Evolutionary conservation across 495 filamentous ascomycete species (phyloP).

Genomic region (Penicillium flavigenum): DNA sequence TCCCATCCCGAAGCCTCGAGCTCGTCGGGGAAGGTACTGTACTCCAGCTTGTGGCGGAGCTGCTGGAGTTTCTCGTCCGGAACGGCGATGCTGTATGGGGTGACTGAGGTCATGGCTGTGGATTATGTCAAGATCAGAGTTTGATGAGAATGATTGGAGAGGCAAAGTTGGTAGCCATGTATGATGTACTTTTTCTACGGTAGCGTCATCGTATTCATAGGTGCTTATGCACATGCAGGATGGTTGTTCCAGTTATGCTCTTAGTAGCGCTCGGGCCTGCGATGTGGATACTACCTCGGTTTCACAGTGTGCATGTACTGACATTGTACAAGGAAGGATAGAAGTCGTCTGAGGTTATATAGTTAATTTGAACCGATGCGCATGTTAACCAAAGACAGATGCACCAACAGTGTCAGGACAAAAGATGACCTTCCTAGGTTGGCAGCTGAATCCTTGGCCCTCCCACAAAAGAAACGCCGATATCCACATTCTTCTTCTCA

Average conservation of each 20-base stretch:
- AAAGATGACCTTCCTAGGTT: not conserved
- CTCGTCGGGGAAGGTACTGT: slow-evolving; percentile 48
- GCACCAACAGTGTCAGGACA: not conserved
- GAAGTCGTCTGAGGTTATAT: not conserved
- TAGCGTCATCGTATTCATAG: not conserved
- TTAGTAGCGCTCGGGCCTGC: too few relatives aligned
- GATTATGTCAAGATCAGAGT: not conserved
- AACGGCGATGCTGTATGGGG: slow-evolving; percentile 43
- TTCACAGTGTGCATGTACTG: not conserved
- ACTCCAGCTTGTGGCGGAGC: slow-evolving; percentile 44
- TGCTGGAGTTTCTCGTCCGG: slow-evolving; percentile 38
- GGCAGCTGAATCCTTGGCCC: too few relatives aligned
- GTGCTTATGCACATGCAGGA: too few relatives aligned
- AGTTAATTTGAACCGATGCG: not conserved
- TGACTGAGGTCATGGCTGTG: slow-evolving; percentile 16
- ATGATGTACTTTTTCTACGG: not conserved
- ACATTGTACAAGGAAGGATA: not conserved
- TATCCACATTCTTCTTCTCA: too few relatives aligned
- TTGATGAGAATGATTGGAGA: not conserved
- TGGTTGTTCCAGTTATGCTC: too few relatives aligned
- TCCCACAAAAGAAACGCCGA: too few relatives aligned
- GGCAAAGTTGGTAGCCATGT: not conserved
- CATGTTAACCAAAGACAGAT: not conserved
- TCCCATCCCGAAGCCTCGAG: slow-evolving; percentile 46
- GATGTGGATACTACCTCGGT: slow-evolving; percentile 4